Evolutionary conservation across 176 grass and related monocot genomes (phyloP).

Genomic region (Aegilops speltoides): DNA sequence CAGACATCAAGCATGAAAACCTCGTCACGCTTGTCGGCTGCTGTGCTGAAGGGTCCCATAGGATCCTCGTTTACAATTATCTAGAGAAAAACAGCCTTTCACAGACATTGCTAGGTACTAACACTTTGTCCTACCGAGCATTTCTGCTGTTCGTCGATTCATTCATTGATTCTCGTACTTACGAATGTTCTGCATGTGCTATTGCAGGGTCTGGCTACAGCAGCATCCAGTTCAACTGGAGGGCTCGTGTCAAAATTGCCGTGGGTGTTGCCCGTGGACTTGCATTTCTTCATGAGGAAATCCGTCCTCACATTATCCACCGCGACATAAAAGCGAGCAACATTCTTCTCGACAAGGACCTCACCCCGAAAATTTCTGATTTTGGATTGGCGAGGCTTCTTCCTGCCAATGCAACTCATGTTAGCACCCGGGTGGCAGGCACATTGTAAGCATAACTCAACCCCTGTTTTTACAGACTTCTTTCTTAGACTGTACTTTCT

Average conservation of each 20-base stretch:
- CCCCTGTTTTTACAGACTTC: neutral
- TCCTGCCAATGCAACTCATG: constrained; percentile 71
- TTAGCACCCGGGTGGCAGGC: constrained; percentile 90
- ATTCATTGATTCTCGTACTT: neutral
- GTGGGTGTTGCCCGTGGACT: constrained; percentile 75
- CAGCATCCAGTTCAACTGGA: constrained; percentile 74
- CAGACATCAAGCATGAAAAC: constrained; percentile 78
- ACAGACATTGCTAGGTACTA: constrained; percentile 74
- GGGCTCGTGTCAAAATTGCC: constrained; percentile 66
- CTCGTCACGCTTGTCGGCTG: constrained; percentile 75
- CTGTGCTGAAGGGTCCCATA: constrained; percentile 62
- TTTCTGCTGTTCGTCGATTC: neutral
- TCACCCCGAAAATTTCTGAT: constrained; percentile 82
- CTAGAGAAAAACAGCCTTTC: constrained; percentile 91
- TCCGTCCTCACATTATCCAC: constrained; percentile 63
- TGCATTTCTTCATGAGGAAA: constrained; percentile 90
- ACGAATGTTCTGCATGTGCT: constrained; percentile 22
- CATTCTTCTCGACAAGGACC: constrained; percentile 85
- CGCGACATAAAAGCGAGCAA: constrained; percentile 98
- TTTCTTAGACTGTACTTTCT: neutral
- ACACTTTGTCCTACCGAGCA: neutral
- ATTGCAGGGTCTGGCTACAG: constrained; percentile 51
- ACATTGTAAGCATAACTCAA: constrained; percentile 63
- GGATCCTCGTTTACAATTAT: constrained; percentile 85
- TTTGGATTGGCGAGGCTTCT: constrained; percentile 83